Evolutionary conservation across 2,329 filamentous ascomycete genomes (phyloP), one percentile per base, ranked within the genome.

Genomic region (Lecanicillium sp.): DNA sequence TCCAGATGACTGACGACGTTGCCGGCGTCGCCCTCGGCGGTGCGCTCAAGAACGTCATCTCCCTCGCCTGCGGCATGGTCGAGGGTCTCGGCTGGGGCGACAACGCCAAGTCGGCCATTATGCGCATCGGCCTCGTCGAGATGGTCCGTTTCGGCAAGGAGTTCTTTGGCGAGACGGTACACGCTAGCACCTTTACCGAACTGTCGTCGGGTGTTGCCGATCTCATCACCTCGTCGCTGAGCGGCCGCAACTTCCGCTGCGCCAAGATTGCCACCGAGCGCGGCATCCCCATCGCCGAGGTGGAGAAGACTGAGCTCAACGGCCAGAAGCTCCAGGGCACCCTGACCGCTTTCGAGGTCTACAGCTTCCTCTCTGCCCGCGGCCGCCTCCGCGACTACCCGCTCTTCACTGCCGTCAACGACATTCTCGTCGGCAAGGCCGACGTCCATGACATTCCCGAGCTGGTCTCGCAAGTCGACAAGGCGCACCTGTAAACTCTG

Each of bases 41-140:
- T 52, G 93, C 93, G 0, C 74, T 98, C 57, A 98, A 98, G 77
- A 98, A 98, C 73, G 85, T 98, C 55, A 88, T 98, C 48, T 93
- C 93, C 5, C 73, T 98, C 15, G 91, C 90, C 5, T 90, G 93
- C 26, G 93, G 93, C 50, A 98, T 95, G 67, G 90, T 97, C 37
- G 89, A 95, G 55, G 93, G 93, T 29, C 81, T 91, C 52, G 91
- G 91, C 55, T 98, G 93, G 91, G 93, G 93, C 61, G 90, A 97
- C 73, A 98, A 97, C 58, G 91, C 91, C 56, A 97, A 98, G 73
- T 90, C 93, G n/a, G 93, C 93, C 38, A 84, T 98, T 52, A 97
- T 98, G 89, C 87, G 93, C 35, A 86, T 97, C 17, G 93, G 93
- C 7, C 80, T 98, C 38, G 77, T 96, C 58, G 93, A 98, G 70